Evolutionary conservation across 176 grass and related monocot species (phyloP), one percentile per base, ranked within the genome.

Genomic region (Eleusine indica): DNA sequence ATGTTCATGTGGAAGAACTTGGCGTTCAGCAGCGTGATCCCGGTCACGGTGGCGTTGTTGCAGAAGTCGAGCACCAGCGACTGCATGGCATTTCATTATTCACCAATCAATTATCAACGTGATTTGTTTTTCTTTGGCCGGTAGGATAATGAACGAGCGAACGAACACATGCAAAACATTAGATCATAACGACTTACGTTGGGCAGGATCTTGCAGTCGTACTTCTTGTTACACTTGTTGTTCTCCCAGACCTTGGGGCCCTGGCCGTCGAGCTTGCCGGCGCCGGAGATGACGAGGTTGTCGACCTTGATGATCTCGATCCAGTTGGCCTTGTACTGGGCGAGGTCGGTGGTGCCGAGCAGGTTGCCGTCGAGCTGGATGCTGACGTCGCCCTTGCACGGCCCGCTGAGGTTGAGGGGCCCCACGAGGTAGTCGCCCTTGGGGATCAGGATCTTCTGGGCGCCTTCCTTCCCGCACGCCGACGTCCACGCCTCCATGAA

Each of bases 1-100:
- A 96, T n/a, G 37, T 75, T 96, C 80, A 96, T 56, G 80, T 93
- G 88, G 88, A 93, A 96, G 76, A 88, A 93, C 81, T 93, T 96
- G 65, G 86, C 9, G 76, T 93, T 75, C 4, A 89, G 2, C 44
- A 88, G 40, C 3, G 86, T 54, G 84, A 96, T 87, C 19, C 77
- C 80, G 3, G 47, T 65, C 35, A 96, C 32, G 0, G 47, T 78
- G 9, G 65, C 71, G 19, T 89, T 78, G 18, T 70, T 75, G 6
- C 73, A 35, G 70, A 84, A 92, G 19, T 86, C 69, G 3, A 94
- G 68, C 84, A 94, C 92, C 83, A 91, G 37, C 0, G 84, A 62
- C 87, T 94, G 43, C 74, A 88, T 32, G 3, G 53, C 53, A 57
- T 53, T 53, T 53, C 18, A 43, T 35, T 35, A 35, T 35, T 35